These are phyloP conservation scores for Phtheirospermum japonicum DNA, from an alignment of 257 asterid species.

Conservation along the genomic window DNA sequence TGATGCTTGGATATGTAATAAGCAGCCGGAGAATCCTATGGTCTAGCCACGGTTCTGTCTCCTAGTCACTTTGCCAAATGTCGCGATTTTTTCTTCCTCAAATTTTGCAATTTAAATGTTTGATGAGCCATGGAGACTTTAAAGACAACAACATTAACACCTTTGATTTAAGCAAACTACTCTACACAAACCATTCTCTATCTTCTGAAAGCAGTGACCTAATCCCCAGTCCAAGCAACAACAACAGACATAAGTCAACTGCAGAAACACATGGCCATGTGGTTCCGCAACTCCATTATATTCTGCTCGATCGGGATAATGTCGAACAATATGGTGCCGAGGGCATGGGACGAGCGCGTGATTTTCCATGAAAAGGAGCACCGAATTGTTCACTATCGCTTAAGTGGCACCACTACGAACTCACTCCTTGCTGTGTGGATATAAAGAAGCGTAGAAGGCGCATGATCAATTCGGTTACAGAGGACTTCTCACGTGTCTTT, in stretches of 20 bases:
- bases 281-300: no score
- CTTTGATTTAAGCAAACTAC: conserved; percentile 41
- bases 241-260: not conserved
- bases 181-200: conserved; percentile 39
- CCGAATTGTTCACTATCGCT: no score
- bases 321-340: no score
- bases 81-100: conserved; percentile 29
- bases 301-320: no score
- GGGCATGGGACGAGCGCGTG: no score
- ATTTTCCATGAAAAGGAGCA: no score
- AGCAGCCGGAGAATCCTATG: conserved; percentile 50
- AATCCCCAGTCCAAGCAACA: conserved; percentile 14
- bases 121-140: conserved; percentile 44
- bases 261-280: conserved; percentile 18
- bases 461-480: no score
- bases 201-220: conserved; percentile 24
- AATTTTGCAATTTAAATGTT: conserved; percentile 27
- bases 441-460: no score
- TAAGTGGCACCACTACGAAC: no score
- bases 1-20: conserved; percentile 41
- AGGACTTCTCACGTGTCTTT: no score
- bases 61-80: conserved; percentile 48
- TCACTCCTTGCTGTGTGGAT: no score
- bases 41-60: conserved; percentile 42
- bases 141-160: conserved; percentile 30